Percentiles rank a stretch among this genome's conserved stretches.
phyloP scores from a whole-genome alignment of 495 filamentous ascomycete genomes.

The Apiosordaria backusii region DNA sequence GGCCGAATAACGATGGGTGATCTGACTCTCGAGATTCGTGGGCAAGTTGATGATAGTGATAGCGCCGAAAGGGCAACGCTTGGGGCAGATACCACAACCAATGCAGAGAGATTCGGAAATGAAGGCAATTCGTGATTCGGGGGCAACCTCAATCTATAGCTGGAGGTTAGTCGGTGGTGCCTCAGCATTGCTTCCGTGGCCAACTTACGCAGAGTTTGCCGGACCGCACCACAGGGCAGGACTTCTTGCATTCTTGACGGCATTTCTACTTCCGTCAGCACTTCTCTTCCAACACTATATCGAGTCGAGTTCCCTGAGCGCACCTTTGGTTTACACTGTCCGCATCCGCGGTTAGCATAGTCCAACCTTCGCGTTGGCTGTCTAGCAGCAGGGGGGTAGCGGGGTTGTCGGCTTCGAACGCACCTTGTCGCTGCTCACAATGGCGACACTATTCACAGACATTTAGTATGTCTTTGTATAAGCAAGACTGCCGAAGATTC shows the following conservation, averaged over 20 bases:
- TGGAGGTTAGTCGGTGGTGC: constrained; percentile 2
- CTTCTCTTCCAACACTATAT: background rate
- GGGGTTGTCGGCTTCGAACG: constrained; percentile 24
- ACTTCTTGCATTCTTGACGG: constrained; percentile 98
- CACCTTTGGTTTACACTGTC: constrained; percentile 96
- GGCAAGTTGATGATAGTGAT: constrained; percentile 99
- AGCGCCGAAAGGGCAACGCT: constrained; percentile 98
- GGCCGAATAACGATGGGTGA: constrained; percentile 96
- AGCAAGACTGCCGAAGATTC: background rate
- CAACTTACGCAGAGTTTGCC: constrained; percentile 75
- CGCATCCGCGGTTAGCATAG: constrained; percentile 15
- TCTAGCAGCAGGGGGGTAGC: constrained; percentile 5
- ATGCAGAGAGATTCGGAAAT: constrained; percentile 77
- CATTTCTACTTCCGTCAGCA: constrained; percentile 32
- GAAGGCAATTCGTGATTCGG: constrained; percentile 93
- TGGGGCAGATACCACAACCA: constrained; percentile 98
- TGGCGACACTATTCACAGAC: constrained; percentile 73
- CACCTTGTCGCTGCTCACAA: constrained; percentile 96
- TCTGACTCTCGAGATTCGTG: constrained; percentile 94
- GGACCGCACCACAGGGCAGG: constrained; percentile 92
- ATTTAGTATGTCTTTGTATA: constrained; percentile 6
- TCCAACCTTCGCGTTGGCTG: constrained; percentile 1
- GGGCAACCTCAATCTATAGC: constrained; percentile 51
- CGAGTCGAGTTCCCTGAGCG: background rate
- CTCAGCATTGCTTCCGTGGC: background rate